Evolutionary conservation across 2,329 filamentous ascomycete species (phyloP), one percentile per base, ranked within the genome.

Genomic region (Chrysosporium keratinophilum): DNA sequence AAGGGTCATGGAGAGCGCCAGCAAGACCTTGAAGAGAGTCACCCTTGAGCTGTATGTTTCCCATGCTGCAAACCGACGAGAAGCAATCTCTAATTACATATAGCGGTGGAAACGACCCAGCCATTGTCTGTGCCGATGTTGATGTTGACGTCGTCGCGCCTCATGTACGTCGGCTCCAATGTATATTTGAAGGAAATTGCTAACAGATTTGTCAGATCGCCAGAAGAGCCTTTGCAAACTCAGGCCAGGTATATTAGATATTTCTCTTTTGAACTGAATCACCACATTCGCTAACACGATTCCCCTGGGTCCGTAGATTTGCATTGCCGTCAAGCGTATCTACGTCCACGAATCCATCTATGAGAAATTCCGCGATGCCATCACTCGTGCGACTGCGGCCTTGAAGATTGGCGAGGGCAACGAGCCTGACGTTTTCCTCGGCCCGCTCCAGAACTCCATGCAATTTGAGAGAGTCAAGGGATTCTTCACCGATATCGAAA

Each of bases 361-460:
- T 62, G 76, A 79, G 23, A 62, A 71, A 15, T 82, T 84, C 65
- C 66, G 77, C 1, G 65, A 69, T 1, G 74, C 69, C 1, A 59
- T 77, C 42, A 68, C 74, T 4, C 68, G 71, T 40, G 72, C 76
- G 35, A 74, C 75, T 35, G 72, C 75, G 51, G 57, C 56, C 2
- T 56, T 74, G 28, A 68, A 69, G 48, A 61, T 71, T 42, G 75
- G 70, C 61, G 54, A 65, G 40, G 64, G 64, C 55, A 67, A 61
- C 58, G 65, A 76, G 52, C 72, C 67, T 48, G 69, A 69, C 41
- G 71, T 75, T 42, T 64, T 78, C 39, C 74, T 81, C 54, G 78
- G 80, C 0, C 83, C 83, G 0, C 67, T 85, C 1, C 80, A 82
- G 56, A 86, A 86, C 66, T 67, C 74, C 59, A 77, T 81, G 75